Conservation (phyloP, 345 rosid species). For the Eucalyptus albens region DNA sequence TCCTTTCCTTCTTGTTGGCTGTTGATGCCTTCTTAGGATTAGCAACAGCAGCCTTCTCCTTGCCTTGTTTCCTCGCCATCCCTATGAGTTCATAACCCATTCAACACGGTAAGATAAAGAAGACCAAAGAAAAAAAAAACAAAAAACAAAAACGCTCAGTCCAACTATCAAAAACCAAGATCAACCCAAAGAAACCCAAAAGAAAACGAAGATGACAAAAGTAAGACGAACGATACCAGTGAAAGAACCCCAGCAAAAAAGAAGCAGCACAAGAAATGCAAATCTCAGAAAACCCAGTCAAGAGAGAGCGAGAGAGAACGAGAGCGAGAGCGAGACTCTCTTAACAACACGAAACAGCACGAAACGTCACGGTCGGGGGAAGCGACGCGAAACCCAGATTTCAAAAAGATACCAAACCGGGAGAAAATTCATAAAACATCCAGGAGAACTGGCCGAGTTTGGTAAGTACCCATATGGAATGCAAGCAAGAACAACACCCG, state of each 20-base stretch:
- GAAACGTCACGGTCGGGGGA: not conserved
- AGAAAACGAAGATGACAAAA: not conserved
- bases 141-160: not conserved
- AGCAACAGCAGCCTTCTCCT: not conserved
- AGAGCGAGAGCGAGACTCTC: not conserved
- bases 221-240: not conserved
- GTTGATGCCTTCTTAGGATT: not conserved
- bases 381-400: not conserved
- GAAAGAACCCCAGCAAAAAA: not conserved
- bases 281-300: not conserved
- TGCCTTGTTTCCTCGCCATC: not conserved
- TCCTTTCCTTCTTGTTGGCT: constrained; percentile 2
- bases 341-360: not conserved
- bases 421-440: not conserved
- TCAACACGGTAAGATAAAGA: not conserved
- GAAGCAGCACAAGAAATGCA: not conserved
- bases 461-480: not conserved
- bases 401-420: not conserved
- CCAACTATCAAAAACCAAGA: not conserved
- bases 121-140: not conserved
- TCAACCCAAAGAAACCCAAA: not conserved
- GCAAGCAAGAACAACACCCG: not conserved
- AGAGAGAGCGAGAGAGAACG: not conserved
- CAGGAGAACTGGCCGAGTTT: not conserved
- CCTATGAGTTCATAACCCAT: not conserved